A percentile compares a stretch with the other conserved stretches of the same genome.
Evolutionary conservation across 176 grass and related monocot genomes (phyloP).

Genomic region (Oryza punctata): DNA sequence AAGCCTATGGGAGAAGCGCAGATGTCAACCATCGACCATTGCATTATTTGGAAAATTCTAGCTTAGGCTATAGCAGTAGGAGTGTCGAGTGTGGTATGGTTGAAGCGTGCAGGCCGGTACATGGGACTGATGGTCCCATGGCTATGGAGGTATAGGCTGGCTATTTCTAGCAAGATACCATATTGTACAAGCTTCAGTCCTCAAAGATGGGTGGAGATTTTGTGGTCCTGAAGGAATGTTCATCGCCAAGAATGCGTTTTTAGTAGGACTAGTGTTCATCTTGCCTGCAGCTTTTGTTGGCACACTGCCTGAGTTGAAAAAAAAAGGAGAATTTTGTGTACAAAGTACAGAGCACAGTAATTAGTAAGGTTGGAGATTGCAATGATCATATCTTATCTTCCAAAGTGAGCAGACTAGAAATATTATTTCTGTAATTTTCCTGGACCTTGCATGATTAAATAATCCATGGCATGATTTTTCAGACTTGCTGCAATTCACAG

Average conservation of each 20-base stretch:
- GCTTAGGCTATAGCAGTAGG: not conserved
- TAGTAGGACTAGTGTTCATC: conserved; percentile 34
- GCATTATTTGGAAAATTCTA: not conserved
- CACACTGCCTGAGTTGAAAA: not conserved
- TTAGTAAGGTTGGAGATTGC: not conserved
- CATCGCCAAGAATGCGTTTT: conserved; percentile 5
- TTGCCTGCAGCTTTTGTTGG: not conserved
- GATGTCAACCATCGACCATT: conserved; percentile 6
- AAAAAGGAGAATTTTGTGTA: not conserved
- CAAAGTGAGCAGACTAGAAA: not conserved
- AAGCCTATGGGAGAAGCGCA: conserved; percentile 5
- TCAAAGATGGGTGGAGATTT: not conserved
- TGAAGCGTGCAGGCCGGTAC: not conserved
- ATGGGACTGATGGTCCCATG: conserved; percentile 39
- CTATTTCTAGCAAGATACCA: conserved; percentile 15
- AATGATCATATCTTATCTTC: not conserved
- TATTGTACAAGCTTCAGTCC: conserved; percentile 11
- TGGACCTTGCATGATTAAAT: not conserved
- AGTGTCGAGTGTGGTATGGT: not conserved
- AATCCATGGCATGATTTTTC: not conserved
- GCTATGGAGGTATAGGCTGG: not conserved
- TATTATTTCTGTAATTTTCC: not conserved
- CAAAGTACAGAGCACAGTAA: not conserved
- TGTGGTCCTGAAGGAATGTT: conserved; percentile 48
- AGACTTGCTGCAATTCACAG: not conserved